phyloP scores from a whole-genome alignment of 805 yeast genomes.

The Cyberlindnera americana region DNA sequence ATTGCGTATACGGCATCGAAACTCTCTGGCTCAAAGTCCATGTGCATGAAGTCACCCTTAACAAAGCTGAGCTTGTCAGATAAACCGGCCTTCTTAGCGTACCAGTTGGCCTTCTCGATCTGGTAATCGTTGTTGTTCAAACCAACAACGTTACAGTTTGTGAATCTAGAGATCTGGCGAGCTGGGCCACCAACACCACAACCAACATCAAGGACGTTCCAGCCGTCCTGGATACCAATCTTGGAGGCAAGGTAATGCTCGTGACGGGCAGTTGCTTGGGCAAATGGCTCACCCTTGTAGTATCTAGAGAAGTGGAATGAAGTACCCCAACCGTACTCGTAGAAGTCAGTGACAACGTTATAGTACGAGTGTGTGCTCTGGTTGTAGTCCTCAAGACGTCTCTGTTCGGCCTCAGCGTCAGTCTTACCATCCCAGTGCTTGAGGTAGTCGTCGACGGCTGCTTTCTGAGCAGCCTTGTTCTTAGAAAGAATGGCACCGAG shows the following conservation, averaged over 20 bases:
- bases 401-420: constrained; percentile 62
- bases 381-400: constrained; percentile 81
- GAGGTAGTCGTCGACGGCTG: constrained; percentile 86
- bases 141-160: constrained; percentile 83
- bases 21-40: constrained; percentile 87
- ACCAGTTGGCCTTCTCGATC: constrained; percentile 83
- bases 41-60: constrained; percentile 98
- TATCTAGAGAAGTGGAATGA: constrained; percentile 96
- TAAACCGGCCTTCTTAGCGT: constrained; percentile 63
- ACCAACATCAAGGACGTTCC: constrained; percentile 94
- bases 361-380: constrained; percentile 92
- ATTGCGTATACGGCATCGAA: constrained; percentile 98
- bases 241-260: constrained; percentile 91
- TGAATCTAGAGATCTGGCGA: constrained; percentile 89
- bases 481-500: constrained; percentile 73
- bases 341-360: constrained; percentile 95
- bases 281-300: constrained; percentile 89
- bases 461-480: constrained; percentile 72
- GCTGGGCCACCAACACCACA: constrained; percentile 99
- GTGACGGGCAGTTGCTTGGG: constrained; percentile 94
- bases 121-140: constrained; percentile 97
- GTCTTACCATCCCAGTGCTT: constrained; percentile 97
- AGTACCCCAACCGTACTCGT: constrained; percentile 99
- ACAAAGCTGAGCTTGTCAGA: constrained; percentile 77
- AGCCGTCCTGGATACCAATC: constrained; percentile 73